Percentiles rank a stretch among this genome's conserved stretches.
These are phyloP conservation scores for Hemisphaericaspora lyxosophila DNA, from an alignment of 1,139 yeast species.

Conservation along the genomic window DNA sequence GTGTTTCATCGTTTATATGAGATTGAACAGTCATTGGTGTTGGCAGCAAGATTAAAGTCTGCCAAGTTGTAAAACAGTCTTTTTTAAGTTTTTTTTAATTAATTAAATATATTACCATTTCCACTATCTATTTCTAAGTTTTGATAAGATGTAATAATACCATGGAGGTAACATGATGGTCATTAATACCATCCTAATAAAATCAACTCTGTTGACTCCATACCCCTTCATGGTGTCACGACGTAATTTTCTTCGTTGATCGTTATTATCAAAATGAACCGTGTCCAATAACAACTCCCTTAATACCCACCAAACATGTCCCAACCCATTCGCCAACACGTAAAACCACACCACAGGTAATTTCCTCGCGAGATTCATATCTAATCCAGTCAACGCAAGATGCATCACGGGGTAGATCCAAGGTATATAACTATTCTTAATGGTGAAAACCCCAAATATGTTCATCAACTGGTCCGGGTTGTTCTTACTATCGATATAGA, in stretches of 20 bases:
- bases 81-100: no score
- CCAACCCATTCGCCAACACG: slow-evolving; percentile 23
- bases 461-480: slow-evolving; percentile 26
- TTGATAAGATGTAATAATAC: slow-evolving; percentile 27
- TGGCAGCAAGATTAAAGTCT: slow-evolving; percentile 8
- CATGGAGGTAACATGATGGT: slow-evolving; percentile 39
- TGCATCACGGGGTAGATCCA: slow-evolving; percentile 22
- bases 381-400: slow-evolving; percentile 14
- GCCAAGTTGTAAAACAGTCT: slow-evolving; percentile 1
- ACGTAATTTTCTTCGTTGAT: slow-evolving; percentile 15
- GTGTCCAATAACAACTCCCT: slow-evolving; percentile 23
- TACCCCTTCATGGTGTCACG: slow-evolving; percentile 15
- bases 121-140: no score
- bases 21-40: slow-evolving; percentile 18
- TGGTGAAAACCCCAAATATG: slow-evolving; percentile 27
- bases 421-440: slow-evolving; percentile 29
- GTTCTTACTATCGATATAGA: slow-evolving; percentile 32
- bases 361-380: slow-evolving; percentile 6
- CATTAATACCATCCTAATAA: slow-evolving; percentile 15
- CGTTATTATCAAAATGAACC: slow-evolving; percentile 22
- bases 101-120: no score
- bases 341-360: slow-evolving; percentile 18
- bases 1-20: slow-evolving; percentile 24
- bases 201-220: slow-evolving; percentile 14
- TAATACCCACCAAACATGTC: slow-evolving; percentile 43